phyloP scores from a whole-genome alignment of 345 rosid species.

The Salix caprea region DNA sequence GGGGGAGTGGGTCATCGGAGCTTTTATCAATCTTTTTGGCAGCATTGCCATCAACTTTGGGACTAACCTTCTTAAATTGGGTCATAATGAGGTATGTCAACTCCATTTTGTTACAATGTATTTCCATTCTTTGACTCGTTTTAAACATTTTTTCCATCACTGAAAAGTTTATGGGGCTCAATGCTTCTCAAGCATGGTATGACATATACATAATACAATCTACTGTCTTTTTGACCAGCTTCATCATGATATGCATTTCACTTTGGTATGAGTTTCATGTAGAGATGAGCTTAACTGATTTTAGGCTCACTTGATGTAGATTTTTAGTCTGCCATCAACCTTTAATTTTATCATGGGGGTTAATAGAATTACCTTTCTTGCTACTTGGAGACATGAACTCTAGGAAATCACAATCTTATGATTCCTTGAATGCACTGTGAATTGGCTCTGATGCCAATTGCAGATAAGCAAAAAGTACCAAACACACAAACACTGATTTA shows the following conservation, averaged over 20 bases:
- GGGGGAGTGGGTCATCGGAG: slow-evolving; percentile 99
- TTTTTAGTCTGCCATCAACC: neutral
- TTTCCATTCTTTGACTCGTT: neutral
- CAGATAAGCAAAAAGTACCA: too few relatives aligned
- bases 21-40: slow-evolving; percentile 87
- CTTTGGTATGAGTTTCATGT: too few relatives aligned
- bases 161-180: too few relatives aligned
- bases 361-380: neutral
- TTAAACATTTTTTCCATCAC: neutral
- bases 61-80: slow-evolving; percentile 97
- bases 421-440: too few relatives aligned
- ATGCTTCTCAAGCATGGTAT: neutral
- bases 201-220: neutral
- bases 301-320: neutral
- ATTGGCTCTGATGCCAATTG: too few relatives aligned
- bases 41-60: slow-evolving; percentile 98
- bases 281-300: neutral
- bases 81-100: slow-evolving; percentile 73
- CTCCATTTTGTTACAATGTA: neutral
- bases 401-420: too few relatives aligned
- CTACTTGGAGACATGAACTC: neutral
- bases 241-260: too few relatives aligned
- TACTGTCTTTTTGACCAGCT: neutral
- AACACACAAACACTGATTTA: too few relatives aligned
- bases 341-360: neutral